These are phyloP conservation scores for Chrysophaeum taylorii DNA, from an alignment of 352 stramenopile species.

Conservation along the genomic window DNA sequence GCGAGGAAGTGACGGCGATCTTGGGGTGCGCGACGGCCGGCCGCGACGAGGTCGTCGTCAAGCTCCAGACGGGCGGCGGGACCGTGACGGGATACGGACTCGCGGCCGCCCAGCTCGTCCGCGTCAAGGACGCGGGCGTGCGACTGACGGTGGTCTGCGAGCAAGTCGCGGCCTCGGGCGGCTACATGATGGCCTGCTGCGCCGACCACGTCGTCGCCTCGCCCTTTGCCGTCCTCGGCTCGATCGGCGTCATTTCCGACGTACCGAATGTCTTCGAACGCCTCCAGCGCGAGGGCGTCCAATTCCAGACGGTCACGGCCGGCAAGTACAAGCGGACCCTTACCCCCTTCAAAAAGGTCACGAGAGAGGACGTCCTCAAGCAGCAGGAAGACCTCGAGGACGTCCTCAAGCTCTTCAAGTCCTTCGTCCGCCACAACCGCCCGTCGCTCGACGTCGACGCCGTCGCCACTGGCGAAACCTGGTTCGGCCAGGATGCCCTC, in stretches of 20 bases:
- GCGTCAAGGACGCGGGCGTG: slow-evolving; percentile 47
- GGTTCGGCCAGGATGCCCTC: slow-evolving; percentile 56
- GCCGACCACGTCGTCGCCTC: slow-evolving; percentile 55
- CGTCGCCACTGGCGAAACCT: slow-evolving; percentile 62
- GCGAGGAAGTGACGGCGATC: slow-evolving; percentile 59
- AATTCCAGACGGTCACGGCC: slow-evolving; percentile 61
- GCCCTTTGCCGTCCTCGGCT: slow-evolving; percentile 59
- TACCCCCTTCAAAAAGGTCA: slow-evolving; percentile 60
- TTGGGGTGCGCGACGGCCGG: slow-evolving; percentile 31
- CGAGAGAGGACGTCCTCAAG: slow-evolving; percentile 53
- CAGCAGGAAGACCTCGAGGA: slow-evolving; percentile 46
- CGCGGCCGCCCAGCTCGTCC: slow-evolving; percentile 48
- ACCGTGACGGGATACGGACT: slow-evolving; percentile 63
- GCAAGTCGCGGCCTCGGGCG: slow-evolving; percentile 59
- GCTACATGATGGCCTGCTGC: slow-evolving; percentile 67
- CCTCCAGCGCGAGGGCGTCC: slow-evolving; percentile 56
- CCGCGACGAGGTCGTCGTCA: slow-evolving; percentile 51
- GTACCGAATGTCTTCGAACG: slow-evolving; percentile 62
- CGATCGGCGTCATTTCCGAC: slow-evolving; percentile 60
- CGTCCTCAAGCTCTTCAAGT: slow-evolving; percentile 57
- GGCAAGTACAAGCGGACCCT: slow-evolving; percentile 65
- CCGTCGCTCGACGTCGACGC: slow-evolving; percentile 55
- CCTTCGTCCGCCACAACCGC: slow-evolving; percentile 51
- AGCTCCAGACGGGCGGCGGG: slow-evolving; percentile 55
- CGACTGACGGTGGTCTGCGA: slow-evolving; percentile 61